A percentile compares a stretch with the other conserved stretches of the same genome.
phyloP scores from a whole-genome alignment of 1,284 basidiomycete genomes.

The Rhodofomes roseus region DNA sequence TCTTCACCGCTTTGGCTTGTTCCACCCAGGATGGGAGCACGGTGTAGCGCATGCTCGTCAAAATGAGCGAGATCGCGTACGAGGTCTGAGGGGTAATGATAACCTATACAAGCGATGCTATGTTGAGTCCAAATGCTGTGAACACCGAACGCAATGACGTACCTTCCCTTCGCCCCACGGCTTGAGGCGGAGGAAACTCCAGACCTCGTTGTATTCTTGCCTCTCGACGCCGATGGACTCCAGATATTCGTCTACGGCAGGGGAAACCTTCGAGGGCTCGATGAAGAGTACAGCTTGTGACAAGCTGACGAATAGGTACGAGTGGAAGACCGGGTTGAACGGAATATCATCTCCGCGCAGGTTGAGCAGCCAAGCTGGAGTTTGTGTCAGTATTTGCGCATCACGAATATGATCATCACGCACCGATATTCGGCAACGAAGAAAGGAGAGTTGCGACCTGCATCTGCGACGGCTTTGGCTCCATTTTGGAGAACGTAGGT shows the following conservation, averaged over 20 bases:
- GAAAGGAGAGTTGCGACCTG: slow-evolving; percentile 67
- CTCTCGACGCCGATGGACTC: slow-evolving; percentile 54
- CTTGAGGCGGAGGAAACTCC: slow-evolving; percentile 69
- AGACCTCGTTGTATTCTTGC: slow-evolving; percentile 76
- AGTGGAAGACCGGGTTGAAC: slow-evolving; percentile 84
- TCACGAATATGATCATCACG: too few relatives aligned
- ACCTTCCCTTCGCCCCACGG: slow-evolving; percentile 78
- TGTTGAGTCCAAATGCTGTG: background rate
- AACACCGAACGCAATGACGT: slow-evolving; percentile 7
- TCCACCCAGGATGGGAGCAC: slow-evolving; percentile 68
- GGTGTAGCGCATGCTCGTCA: slow-evolving; percentile 75
- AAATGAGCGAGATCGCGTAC: slow-evolving; percentile 77
- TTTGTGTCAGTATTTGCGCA: background rate
- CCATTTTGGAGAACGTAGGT: slow-evolving; percentile 54
- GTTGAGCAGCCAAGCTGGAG: slow-evolving; percentile 75
- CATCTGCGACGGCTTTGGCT: slow-evolving; percentile 58
- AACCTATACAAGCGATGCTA: slow-evolving; percentile 33
- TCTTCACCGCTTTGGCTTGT: slow-evolving; percentile 86
- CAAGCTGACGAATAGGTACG: slow-evolving; percentile 74
- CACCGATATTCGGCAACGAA: slow-evolving; percentile 61
- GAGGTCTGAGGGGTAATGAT: slow-evolving; percentile 69
- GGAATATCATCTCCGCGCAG: slow-evolving; percentile 85
- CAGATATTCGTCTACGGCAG: slow-evolving; percentile 56
- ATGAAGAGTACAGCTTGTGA: slow-evolving; percentile 66
- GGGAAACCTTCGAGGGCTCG: slow-evolving; percentile 56